Conservation (phyloP, 768 basidiomycete species). For the Pleurotus tuoliensis region DNA sequence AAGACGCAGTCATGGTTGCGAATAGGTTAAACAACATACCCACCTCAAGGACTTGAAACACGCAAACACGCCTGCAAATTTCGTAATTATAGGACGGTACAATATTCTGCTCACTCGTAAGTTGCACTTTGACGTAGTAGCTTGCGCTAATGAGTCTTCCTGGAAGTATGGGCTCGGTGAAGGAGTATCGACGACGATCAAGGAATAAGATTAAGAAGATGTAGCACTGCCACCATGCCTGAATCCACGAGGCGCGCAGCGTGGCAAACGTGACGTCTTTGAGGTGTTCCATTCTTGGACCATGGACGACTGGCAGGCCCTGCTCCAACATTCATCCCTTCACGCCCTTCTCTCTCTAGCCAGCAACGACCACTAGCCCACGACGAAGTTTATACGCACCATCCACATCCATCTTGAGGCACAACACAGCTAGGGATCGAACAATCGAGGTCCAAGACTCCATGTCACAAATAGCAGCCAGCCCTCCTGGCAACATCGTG, state of each 20-base stretch:
- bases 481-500: conserved; percentile 12
- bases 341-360: neutral
- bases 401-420: neutral
- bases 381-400: neutral
- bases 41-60: no score
- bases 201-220: neutral
- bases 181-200: no score
- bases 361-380: conserved; percentile 3
- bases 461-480: conserved; percentile 1
- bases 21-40: no score
- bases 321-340: conserved; percentile 3
- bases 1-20: no score
- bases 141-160: no score
- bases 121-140: no score
- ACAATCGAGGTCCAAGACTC: neutral
- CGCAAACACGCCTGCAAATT: no score
- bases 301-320: neutral
- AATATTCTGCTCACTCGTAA: no score
- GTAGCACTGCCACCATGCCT: conserved; percentile 4
- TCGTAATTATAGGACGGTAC: no score
- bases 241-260: neutral
- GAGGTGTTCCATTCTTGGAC: neutral
- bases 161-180: no score
- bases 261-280: conserved; percentile 3
- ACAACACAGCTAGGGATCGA: no score